Conservation (phyloP, 805 yeast genomes). For the Ogataea allantospora region DNA sequence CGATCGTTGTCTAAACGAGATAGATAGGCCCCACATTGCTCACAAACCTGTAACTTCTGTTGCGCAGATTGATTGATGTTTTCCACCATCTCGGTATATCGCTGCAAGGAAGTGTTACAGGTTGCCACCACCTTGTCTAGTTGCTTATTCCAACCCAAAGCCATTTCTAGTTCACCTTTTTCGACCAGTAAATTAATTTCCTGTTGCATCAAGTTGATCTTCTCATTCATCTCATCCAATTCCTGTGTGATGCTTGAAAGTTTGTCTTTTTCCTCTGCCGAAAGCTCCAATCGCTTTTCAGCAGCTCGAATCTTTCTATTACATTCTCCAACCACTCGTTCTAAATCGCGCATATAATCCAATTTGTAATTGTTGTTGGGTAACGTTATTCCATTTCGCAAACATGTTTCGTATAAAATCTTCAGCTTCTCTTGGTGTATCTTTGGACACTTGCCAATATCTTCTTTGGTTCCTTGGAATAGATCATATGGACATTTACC, state of each 20-base stretch:
- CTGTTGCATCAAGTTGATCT: slow-evolving; percentile 63
- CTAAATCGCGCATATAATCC: slow-evolving; percentile 45
- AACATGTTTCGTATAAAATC: slow-evolving; percentile 59
- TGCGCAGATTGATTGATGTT: slow-evolving; percentile 81
- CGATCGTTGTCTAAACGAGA: slow-evolving; percentile 84
- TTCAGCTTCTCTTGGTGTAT: slow-evolving; percentile 73
- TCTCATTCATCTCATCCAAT: slow-evolving; percentile 60
- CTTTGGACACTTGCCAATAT: slow-evolving; percentile 75
- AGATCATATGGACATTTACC: slow-evolving; percentile 86
- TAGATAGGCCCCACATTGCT: slow-evolving; percentile 83
- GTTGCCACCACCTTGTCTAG: slow-evolving; percentile 45
- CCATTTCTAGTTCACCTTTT: slow-evolving; percentile 49
- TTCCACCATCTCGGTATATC: slow-evolving; percentile 61
- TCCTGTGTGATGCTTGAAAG: slow-evolving; percentile 38
- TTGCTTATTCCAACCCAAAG: slow-evolving; percentile 47
- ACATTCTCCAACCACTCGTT: slow-evolving; percentile 61
- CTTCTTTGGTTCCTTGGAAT: slow-evolving; percentile 78
- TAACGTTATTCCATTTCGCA: slow-evolving; percentile 34
- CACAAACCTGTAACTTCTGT: slow-evolving; percentile 88
- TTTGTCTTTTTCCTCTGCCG: slow-evolving; percentile 53
- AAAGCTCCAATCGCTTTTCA: slow-evolving; percentile 61
- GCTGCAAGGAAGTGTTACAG: slow-evolving; percentile 52
- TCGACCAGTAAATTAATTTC: slow-evolving; percentile 57
- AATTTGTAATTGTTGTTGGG: slow-evolving; percentile 44
- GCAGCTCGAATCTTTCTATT: slow-evolving; percentile 64